Evolutionary conservation across 495 filamentous ascomycete species (phyloP).

Genomic region (Copromyces sp.): DNA sequence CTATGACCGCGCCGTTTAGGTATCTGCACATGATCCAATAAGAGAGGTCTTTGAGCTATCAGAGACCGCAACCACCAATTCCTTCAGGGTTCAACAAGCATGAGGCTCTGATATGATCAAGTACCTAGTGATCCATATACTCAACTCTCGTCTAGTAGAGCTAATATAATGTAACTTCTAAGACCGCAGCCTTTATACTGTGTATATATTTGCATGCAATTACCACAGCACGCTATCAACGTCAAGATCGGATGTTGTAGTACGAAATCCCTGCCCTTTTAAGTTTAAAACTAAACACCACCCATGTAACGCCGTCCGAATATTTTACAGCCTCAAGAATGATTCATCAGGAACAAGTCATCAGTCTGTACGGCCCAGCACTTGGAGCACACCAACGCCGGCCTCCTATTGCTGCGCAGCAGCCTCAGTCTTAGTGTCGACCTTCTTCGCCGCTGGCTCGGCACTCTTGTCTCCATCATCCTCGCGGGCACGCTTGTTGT

Average conservation of each 20-base stretch:
- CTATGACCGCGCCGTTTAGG: neutral
- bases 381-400: neutral
- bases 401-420: neutral
- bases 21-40: neutral
- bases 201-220: neutral
- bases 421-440: neutral
- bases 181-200: neutral
- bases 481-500: constrained; percentile 36
- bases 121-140: neutral
- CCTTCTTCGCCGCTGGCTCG: constrained; percentile 26
- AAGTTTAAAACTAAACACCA: neutral
- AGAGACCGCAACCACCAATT: neutral
- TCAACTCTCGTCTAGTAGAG: neutral
- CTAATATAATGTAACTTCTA: neutral
- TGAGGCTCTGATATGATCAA: neutral
- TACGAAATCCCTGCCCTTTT: neutral
- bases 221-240: neutral
- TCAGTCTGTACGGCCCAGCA: neutral
- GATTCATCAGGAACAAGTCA: neutral
- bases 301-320: neutral
- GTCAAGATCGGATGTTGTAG: neutral
- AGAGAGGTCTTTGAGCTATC: neutral
- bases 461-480: constrained; percentile 21
- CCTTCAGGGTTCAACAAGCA: neutral
- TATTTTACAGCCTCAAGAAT: neutral